Base-by-base conservation (phyloP, 768 basidiomycete genomes). In the Rhodosporidiobolus odoratus region DNA sequence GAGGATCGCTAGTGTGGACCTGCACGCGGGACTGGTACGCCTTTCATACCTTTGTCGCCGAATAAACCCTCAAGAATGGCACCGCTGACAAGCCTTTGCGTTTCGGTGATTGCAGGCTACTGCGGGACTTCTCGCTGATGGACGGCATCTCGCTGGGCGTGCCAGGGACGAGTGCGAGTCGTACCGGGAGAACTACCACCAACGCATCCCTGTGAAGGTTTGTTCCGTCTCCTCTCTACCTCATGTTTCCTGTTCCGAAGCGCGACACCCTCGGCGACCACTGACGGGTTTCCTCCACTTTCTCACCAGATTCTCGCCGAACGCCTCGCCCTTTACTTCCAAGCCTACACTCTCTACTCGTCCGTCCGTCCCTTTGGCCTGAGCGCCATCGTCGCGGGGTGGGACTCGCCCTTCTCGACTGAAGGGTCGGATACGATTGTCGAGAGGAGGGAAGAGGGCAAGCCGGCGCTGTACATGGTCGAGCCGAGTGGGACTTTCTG, bases 351-450 rank as follows among this genome's bases (percentile, higher is more conserved):
- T 10, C 86, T 97, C 48, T 97, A 98, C 82, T 97, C 94, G 2
- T 97, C 94, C 32, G 95, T 98, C 45, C 88, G 96, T 48, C 96
- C 96, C 1, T 98, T 98, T 77, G 96, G 95, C 27, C 88, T 95
- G 77, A 92, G 92, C 78, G 89, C 93, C 52, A 89, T 99, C 78
- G 81, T 98, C 32, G 94, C 88, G 52, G 87, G 89, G 8, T 75
- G 74, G 74, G 74, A 75, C 52, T 63, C 71, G 47, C 71, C 71
- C n/a, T 45, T 53, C 66, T 23, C 62, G 32, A 66, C 50, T 12
- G 67, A 58, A 10, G 72, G 65, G 25, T 52, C 62, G 7, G 66
- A 69, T 58, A 34, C 62, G 45, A 21, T 71, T 30, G 86, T 94
- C 16, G 95, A 98, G 82, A 89, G 91, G 81, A 84, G 85, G 30